Conservation (phyloP, 345 rosid genomes). For the Gossypium australe region DNA sequence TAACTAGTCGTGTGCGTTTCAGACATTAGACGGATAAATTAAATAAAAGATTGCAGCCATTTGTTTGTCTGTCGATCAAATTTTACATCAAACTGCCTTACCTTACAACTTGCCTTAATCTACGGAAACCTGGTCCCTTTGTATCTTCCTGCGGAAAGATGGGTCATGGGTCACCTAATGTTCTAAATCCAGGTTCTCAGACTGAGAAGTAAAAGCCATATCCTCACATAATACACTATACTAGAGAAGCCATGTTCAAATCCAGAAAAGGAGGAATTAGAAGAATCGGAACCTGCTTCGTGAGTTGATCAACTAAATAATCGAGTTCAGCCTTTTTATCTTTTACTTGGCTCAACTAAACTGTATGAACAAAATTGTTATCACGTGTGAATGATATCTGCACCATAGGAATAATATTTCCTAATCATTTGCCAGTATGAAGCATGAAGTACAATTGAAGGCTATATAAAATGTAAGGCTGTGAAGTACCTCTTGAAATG, state of each 20-base stretch:
- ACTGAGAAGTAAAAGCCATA: neutral
- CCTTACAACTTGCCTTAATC: neutral
- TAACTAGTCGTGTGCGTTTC: neutral
- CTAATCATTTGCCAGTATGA: neutral
- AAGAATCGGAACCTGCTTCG: neutral
- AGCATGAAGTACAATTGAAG: neutral
- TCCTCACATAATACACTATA: neutral
- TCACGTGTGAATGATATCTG: neutral
- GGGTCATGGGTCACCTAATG: neutral
- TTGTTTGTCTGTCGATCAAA: neutral
- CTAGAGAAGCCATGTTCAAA: neutral
- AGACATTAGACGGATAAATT: too few species aligned
- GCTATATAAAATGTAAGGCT: neutral
- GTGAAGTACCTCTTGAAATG: conserved; percentile 5
- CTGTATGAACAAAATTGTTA: neutral
- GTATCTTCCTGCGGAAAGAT: neutral
- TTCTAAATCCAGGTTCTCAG: neutral
- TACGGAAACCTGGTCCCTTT: neutral
- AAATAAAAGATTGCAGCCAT: neutral
- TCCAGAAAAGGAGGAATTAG: neutral
- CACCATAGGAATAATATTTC: neutral
- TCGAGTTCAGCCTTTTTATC: neutral
- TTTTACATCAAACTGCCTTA: neutral
- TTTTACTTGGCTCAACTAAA: neutral
- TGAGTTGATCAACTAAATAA: neutral